Percentiles rank a stretch among this genome's conserved stretches.
phyloP scores from a whole-genome alignment of 805 yeast genomes.

The Starmerella gropengiesseri region DNA sequence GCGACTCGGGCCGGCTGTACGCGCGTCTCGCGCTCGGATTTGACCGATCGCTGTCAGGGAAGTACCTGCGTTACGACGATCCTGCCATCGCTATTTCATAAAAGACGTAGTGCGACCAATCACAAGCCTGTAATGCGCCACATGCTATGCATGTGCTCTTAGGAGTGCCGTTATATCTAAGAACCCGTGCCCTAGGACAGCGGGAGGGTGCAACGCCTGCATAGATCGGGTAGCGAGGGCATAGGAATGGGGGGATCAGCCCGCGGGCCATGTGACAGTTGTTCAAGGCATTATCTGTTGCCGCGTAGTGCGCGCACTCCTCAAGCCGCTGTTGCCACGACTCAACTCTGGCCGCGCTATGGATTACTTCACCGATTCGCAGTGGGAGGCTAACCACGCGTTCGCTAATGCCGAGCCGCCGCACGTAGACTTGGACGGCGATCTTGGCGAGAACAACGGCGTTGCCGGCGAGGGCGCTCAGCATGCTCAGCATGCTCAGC shows the following conservation, averaged over 20 bases:
- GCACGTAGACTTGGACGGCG: neutral
- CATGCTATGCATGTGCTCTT: neutral
- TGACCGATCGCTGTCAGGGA: slow-evolving; percentile 49
- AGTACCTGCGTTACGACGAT: slow-evolving; percentile 46
- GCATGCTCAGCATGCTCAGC: neutral
- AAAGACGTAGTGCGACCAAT: neutral
- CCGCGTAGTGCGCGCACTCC: too few relatives aligned
- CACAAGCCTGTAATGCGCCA: neutral
- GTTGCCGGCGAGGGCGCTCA: neutral
- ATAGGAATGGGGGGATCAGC: too few relatives aligned
- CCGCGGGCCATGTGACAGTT: too few relatives aligned
- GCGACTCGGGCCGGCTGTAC: slow-evolving; percentile 59
- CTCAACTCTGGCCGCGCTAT: neutral
- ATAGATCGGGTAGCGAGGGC: too few relatives aligned
- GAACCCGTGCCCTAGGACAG: neutral
- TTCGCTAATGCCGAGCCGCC: neutral
- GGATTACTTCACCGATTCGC: slow-evolving; percentile 5
- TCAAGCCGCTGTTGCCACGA: neutral
- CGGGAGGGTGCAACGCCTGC: too few relatives aligned
- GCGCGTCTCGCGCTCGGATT: slow-evolving; percentile 61
- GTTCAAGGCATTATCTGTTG: too few relatives aligned
- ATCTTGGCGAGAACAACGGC: neutral
- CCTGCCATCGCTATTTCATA: neutral
- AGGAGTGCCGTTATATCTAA: neutral
- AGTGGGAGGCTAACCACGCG: neutral